Evolutionary conservation across 208 protist species (phyloP).

Genomic region (Blechomonas ayalai): DNA sequence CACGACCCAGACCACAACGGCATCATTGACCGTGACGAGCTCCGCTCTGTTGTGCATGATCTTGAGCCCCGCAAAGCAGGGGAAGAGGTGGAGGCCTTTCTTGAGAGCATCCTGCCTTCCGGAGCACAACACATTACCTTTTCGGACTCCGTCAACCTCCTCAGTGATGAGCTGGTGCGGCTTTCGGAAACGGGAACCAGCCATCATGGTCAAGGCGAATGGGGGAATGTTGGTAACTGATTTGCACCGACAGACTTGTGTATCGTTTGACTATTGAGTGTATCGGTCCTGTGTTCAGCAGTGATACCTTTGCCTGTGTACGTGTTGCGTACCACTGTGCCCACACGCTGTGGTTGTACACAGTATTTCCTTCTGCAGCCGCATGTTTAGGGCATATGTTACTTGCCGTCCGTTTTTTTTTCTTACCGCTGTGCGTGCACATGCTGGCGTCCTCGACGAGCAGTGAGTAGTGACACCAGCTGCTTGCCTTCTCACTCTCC

Average conservation of each 20-base stretch:
- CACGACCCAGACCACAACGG: conserved; percentile 73
- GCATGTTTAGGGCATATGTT: not conserved
- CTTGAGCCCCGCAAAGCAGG: conserved; percentile 50
- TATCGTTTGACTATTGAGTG: too few species aligned
- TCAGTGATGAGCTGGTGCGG: conserved; percentile 62
- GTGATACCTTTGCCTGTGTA: too few species aligned
- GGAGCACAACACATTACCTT: conserved; percentile 80
- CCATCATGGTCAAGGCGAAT: too few species aligned
- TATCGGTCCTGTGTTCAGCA: too few species aligned
- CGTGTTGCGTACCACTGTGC: too few species aligned
- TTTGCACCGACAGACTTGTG: too few species aligned
- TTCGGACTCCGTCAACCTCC: conserved; percentile 65
- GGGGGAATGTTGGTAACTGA: too few species aligned
- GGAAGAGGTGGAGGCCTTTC: conserved; percentile 41
- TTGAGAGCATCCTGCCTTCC: conserved; percentile 54
- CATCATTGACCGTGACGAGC: conserved; percentile 68
- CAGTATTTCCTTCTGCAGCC: not conserved
- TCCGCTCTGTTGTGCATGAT: conserved; percentile 34
- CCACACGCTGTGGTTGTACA: too few species aligned
- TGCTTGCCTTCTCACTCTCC: too few species aligned
- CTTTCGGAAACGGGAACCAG: too few species aligned
- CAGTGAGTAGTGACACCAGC: too few species aligned
- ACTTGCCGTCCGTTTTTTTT: not conserved
- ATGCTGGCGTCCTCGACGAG: too few species aligned
- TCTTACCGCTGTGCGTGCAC: not conserved